Base-by-base conservation (phyloP, 202 grass and related monocot species). In the Setaria italica region DNA sequence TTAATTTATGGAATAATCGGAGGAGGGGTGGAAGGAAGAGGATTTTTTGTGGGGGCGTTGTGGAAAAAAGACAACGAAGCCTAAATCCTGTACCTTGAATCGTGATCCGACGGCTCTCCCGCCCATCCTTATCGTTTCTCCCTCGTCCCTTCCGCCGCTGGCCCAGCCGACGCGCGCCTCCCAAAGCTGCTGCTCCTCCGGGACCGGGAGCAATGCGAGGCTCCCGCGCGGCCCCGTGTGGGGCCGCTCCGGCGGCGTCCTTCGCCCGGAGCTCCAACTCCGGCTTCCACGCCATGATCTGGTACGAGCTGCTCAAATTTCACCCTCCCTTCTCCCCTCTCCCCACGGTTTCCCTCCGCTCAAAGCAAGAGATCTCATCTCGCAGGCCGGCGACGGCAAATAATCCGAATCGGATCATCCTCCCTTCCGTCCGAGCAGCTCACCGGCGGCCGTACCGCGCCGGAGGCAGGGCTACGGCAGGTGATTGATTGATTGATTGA, bases 361-460 rank as follows among this genome's bases (percentile, higher is more conserved):
- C 72, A 20, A 37, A 37, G 17, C 49, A 37, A 74, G 55, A 21
- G 72, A 74, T 74, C 72, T 74, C 48, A 55, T 74, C 72, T 74
- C 32, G 71, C 48, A 74, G 72, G 72, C 72, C 72, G 9, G 72
- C 49, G 33, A 20, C 49, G 9, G 72, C 6, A 5, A 55, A 37
- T 9, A 20, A 33, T 1, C 33, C 14, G 49, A 55, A 1, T 4
- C 32, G 30, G 30, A 55, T 33, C 49, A 16, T 49, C 15, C 32
- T 74, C 50, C 11, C 29, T 4, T 35, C 33, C 72, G 5, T 37
- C 49, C 49, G 33, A 20, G 4, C 72, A 55, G 1, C 49, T 15
- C 17, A 3, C 0, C 17, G 49, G 49, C 15, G 49, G 15, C 72
- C 72, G 8, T 55, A 10, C 30, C 32, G 30, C 72, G 16, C 72